phyloP scores from a whole-genome alignment of 805 yeast species.

The Hyphopichia homilentoma region DNA sequence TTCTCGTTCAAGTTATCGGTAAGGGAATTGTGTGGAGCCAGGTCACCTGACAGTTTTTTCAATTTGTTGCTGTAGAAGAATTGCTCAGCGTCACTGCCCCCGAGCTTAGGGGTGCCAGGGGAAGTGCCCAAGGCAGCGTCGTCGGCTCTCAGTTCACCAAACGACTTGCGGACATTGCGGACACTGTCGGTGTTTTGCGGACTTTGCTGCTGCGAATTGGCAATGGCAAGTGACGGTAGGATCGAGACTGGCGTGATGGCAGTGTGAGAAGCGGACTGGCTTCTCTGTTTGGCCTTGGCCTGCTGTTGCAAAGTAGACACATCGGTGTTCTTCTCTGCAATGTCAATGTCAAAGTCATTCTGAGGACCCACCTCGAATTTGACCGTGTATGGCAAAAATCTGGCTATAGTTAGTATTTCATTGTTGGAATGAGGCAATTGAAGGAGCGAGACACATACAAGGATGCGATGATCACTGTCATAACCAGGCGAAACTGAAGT shows the following conservation, averaged over 20 bases:
- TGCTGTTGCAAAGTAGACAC: neutral
- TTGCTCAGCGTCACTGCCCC: conserved; percentile 1
- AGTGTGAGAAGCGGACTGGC: conserved; percentile 7
- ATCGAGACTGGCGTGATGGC: conserved; percentile 19
- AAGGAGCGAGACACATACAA: conserved; percentile 41
- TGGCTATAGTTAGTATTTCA: conserved; percentile 10
- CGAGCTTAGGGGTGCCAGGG: conserved; percentile 2
- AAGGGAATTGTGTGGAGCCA: conserved; percentile 3
- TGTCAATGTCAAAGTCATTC: conserved; percentile 5
- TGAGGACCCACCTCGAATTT: conserved; percentile 49
- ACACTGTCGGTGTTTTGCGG: conserved; percentile 11
- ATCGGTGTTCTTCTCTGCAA: conserved; percentile 2
- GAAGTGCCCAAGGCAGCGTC: conserved; percentile 1
- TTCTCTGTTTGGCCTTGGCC: neutral
- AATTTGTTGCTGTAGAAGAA: conserved; percentile 15
- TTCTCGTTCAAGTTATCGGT: conserved; percentile 24
- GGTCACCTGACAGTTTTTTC: conserved; percentile 5
- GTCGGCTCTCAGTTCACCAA: conserved; percentile 3
- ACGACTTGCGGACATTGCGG: neutral
- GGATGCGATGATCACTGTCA: conserved; percentile 71
- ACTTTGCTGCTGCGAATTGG: conserved; percentile 23
- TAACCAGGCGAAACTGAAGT: too few relatives aligned
- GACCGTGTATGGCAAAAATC: conserved; percentile 74
- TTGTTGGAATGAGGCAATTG: neutral
- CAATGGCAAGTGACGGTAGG: conserved; percentile 35